Evolutionary conservation across 164 flowering plant species (phyloP), one percentile per base, ranked within the genome.

Genomic region (Piper longum): DNA sequence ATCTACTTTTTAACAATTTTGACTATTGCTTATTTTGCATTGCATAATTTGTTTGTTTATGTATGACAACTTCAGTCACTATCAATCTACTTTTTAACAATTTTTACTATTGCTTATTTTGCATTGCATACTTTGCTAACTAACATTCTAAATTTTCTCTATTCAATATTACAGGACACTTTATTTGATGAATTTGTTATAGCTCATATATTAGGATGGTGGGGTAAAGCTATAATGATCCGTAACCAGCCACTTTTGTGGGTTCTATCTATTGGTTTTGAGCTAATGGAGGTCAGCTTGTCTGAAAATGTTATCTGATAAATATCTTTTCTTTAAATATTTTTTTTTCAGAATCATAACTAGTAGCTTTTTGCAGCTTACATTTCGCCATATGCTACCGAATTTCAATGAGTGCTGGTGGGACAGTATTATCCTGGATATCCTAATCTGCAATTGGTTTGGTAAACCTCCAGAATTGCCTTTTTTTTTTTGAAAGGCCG

Each of bases 391-490:
- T 73, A 95, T 95, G 99, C 67, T 95, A 64, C 99, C 99, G 43
- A 95, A 95, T 74, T 95, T 95, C 79, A 91, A 89, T 59, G 98
- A 91, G 75, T 95, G 98, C 78, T 95, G 96, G 98, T 91, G 98
- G 98, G 98, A 89, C 80, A 95, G 96, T 73, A 91, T 95, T 62
- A 69, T 95, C 67, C 87, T 91, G 65, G 99, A 95, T 65, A 85
- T 91, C 57, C 69, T 95, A 62, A 88, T 89, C 72, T 95, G 98
- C 84, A 95, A 95, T 68, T 95, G 99, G 98, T 91, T 91, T 79
- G 99, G 97, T 95, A 65, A 79, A 88, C 40, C 64, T 19, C 61
- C 19, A 12, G 54, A 60, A 9, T 19, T 52, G 6, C 13, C 43
- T 16, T 60, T 17, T 57, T 19, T 51, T 39, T 36, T 40, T 3